Conservation (phyloP, 2,329 filamentous ascomycete species). For the Pestalotiopsis sp. region DNA sequence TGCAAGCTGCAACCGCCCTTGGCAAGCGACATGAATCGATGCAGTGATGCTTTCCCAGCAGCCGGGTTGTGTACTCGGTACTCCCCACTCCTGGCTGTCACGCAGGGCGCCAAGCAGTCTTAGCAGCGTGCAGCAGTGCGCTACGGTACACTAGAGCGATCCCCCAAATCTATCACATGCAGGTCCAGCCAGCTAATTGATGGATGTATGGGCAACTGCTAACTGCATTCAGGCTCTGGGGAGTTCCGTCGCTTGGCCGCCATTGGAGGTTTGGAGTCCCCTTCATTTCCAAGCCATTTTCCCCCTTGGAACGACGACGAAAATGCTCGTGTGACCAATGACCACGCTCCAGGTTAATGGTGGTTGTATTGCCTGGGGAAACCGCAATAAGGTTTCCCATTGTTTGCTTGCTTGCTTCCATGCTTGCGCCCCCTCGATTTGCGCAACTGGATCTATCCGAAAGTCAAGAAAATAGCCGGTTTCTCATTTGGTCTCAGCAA, state of each 20-base stretch:
- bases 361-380: neutral
- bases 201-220: neutral
- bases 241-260: neutral
- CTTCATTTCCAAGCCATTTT: neutral
- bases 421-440: neutral
- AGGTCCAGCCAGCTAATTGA: neutral
- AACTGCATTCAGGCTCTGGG: neutral
- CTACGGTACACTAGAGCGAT: neutral
- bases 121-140: neutral
- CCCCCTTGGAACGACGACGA: neutral
- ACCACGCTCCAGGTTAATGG: neutral
- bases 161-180: conserved; percentile 4
- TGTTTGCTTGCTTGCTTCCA: neutral
- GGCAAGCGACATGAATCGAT: neutral
- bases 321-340: conserved; percentile 7
- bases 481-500: neutral
- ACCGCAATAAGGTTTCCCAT: neutral
- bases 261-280: neutral
- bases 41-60: neutral
- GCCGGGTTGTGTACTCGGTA: neutral
- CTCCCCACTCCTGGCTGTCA: neutral
- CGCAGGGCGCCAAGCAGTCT: conserved; percentile 1
- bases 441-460: neutral
- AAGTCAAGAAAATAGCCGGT: neutral
- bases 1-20: neutral